A percentile compares a stretch with the other conserved stretches of the same genome.
Evolutionary conservation across 768 basidiomycete genomes (phyloP).

Genomic region (Leccinellum rugosiceps): DNA sequence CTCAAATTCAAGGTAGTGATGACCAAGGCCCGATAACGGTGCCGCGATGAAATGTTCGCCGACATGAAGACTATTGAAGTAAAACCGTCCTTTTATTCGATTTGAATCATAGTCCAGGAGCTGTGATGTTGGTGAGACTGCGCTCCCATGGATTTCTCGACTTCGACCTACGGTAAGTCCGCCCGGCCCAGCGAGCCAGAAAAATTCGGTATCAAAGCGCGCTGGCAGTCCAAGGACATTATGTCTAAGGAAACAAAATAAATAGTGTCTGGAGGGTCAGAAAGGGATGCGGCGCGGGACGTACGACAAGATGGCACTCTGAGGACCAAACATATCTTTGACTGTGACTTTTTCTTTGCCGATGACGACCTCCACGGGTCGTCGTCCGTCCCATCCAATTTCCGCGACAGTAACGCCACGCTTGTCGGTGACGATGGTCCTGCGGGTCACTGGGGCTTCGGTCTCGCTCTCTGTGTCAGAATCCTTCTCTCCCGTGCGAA

Average conservation of each 20-base stretch:
- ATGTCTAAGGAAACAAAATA: conserved; percentile 34
- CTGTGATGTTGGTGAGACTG: conserved; percentile 28
- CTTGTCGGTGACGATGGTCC: conserved; percentile 43
- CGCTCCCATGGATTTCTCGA: neutral
- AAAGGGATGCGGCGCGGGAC: conserved; percentile 14
- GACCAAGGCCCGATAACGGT: conserved; percentile 51
- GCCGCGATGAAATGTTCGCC: conserved; percentile 44
- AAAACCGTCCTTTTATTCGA: conserved; percentile 47
- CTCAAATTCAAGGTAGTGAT: conserved; percentile 56
- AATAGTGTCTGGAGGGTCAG: neutral
- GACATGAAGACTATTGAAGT: conserved; percentile 48
- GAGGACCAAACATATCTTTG: conserved; percentile 55
- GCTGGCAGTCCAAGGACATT: conserved; percentile 59
- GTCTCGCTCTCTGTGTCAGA: conserved; percentile 30
- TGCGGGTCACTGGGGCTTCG: conserved; percentile 30
- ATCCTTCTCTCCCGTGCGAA: conserved; percentile 24
- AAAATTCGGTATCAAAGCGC: conserved; percentile 58
- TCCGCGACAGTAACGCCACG: conserved; percentile 42
- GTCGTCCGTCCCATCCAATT: conserved; percentile 52
- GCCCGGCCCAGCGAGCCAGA: conserved; percentile 57
- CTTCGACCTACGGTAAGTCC: conserved; percentile 45
- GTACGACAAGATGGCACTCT: conserved; percentile 53
- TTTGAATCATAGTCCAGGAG: conserved; percentile 53
- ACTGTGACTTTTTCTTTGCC: conserved; percentile 49
- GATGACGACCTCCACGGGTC: conserved; percentile 49